These are phyloP conservation scores for Pichia terricola DNA, from an alignment of 1,139 yeast species.

Conservation along the genomic window DNA sequence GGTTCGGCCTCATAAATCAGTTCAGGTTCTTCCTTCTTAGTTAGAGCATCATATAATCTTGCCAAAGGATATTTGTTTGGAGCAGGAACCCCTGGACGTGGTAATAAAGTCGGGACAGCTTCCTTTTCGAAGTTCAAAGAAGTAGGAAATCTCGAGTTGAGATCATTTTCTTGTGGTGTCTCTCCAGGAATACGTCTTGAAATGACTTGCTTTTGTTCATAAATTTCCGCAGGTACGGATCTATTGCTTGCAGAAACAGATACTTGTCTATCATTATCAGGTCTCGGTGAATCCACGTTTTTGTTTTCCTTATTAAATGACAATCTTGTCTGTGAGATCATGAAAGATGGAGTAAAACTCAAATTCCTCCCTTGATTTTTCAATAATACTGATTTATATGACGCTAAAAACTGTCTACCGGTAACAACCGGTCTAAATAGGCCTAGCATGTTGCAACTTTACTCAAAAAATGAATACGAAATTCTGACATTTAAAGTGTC, in stretches of 20 bases:
- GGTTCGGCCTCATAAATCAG: slow-evolving; percentile 78
- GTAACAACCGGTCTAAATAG: not conserved
- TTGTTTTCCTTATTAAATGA: not conserved
- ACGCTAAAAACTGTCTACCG: not conserved
- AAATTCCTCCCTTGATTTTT: not conserved
- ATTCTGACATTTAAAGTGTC: too few relatives aligned
- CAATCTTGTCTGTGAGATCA: not conserved
- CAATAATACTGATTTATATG: not conserved
- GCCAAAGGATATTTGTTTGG: slow-evolving; percentile 49
- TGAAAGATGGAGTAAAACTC: not conserved
- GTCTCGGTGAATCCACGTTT: not conserved
- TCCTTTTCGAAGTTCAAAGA: slow-evolving; percentile 58
- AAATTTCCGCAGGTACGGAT: slow-evolving; percentile 15
- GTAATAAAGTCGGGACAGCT: slow-evolving; percentile 57
- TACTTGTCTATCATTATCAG: not conserved
- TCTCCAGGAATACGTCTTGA: slow-evolving; percentile 49
- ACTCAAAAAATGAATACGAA: too few relatives aligned
- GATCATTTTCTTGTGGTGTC: slow-evolving; percentile 37
- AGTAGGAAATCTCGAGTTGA: slow-evolving; percentile 45
- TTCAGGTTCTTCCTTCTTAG: slow-evolving; percentile 54
- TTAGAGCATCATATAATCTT: slow-evolving; percentile 54
- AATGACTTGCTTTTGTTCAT: slow-evolving; percentile 19
- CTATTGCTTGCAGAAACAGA: not conserved
- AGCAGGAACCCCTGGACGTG: slow-evolving; percentile 68
- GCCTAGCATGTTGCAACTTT: not conserved